These are phyloP conservation scores for Leccinum laetum DNA, from an alignment of 1,284 basidiomycete species.

Conservation along the genomic window DNA sequence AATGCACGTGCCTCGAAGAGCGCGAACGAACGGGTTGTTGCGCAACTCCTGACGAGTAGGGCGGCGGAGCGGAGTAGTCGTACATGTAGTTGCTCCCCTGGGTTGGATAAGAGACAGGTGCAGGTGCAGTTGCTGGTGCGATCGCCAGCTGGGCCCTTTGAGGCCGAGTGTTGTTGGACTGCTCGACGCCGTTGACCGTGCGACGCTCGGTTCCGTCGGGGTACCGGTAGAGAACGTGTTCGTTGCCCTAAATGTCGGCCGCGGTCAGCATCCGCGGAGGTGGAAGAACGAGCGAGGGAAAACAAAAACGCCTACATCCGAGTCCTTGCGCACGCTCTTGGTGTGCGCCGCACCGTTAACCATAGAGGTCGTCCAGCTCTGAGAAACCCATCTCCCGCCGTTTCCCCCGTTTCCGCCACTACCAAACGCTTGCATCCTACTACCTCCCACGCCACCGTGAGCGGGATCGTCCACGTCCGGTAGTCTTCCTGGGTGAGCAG, in stretches of 20 bases:
- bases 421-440: no score
- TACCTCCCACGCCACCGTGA: no score
- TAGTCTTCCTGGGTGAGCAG: no score
- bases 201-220: slow-evolving; percentile 64
- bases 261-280: no score
- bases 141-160: slow-evolving; percentile 12
- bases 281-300: no score
- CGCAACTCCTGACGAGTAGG: slow-evolving; percentile 20
- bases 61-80: slow-evolving; percentile 14
- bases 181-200: slow-evolving; percentile 72
- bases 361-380: no score
- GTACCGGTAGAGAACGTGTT: slow-evolving; percentile 62
- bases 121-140: slow-evolving; percentile 2
- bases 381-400: no score
- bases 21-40: slow-evolving; percentile 20
- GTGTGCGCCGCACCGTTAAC: no score
- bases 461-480: no score
- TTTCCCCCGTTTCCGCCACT: no score
- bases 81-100: slow-evolving; percentile 1
- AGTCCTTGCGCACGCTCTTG: no score
- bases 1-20: slow-evolving; percentile 16
- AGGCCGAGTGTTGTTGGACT: slow-evolving; percentile 30
- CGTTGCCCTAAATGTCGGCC: slow-evolving; percentile 59
- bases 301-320: no score
- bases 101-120: not conserved